These are phyloP conservation scores for Blepharisma stoltei DNA, from an alignment of 73 alveolate genomes.

Conservation along the genomic window DNA sequence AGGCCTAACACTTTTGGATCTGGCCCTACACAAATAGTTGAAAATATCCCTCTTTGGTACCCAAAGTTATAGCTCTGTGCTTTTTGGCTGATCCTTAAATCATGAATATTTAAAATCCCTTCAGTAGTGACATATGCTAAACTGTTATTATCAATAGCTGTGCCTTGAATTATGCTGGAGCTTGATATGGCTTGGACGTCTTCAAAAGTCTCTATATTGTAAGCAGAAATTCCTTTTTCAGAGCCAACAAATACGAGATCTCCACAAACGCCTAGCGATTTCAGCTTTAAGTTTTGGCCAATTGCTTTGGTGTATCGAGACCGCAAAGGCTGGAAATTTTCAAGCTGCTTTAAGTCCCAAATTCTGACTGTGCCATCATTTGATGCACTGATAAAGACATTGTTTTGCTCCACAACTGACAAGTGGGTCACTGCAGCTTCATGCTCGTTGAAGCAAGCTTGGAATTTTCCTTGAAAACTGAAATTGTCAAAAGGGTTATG, in stretches of 20 bases:
- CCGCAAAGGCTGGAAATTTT: neutral
- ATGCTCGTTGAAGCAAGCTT: conserved; percentile 17
- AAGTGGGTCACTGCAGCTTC: neutral
- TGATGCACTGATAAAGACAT: neutral
- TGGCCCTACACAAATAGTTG: neutral
- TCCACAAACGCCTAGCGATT: neutral
- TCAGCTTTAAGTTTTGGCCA: neutral
- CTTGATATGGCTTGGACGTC: neutral
- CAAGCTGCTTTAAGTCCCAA: conserved; percentile 3
- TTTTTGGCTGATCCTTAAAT: neutral
- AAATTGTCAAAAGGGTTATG: neutral
- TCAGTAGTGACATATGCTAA: neutral
- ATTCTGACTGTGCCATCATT: neutral
- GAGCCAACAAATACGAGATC: neutral
- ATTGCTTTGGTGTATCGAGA: neutral
- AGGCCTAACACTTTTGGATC: neutral
- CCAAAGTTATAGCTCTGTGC: neutral
- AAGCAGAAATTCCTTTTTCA: neutral
- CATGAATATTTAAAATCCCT: conserved; percentile 2
- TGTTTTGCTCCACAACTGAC: neutral
- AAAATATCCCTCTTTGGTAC: neutral
- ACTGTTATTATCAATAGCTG: neutral
- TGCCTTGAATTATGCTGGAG: neutral
- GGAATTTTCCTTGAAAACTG: neutral
- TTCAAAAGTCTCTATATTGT: neutral